Conservation (phyloP, 129 eudicot genomes). For the Lonicera japonica region DNA sequence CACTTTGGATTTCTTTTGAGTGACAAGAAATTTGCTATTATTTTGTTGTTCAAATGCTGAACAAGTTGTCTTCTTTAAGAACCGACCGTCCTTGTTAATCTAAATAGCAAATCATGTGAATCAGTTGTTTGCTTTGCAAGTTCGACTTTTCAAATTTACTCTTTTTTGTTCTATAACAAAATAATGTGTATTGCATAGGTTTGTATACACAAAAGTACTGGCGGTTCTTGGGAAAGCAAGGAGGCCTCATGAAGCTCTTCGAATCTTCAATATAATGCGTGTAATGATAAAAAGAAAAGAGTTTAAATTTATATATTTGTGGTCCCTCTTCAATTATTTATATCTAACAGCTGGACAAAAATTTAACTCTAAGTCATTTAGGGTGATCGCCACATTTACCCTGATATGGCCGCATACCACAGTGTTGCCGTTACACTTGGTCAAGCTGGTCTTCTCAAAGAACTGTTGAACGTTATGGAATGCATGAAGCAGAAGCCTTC, state of each 20-base stretch:
- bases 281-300: slow-evolving; percentile 40
- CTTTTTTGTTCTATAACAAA: not conserved
- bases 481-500: slow-evolving; percentile 75
- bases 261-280: slow-evolving; percentile 68
- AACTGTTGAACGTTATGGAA: slow-evolving; percentile 62
- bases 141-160: too few relatives aligned
- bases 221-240: slow-evolving; percentile 78
- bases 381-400: slow-evolving; percentile 80
- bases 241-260: slow-evolving; percentile 77
- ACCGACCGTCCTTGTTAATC: too few relatives aligned
- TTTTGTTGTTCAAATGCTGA: too few relatives aligned
- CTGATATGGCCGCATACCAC: slow-evolving; percentile 98
- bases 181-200: slow-evolving; percentile 34
- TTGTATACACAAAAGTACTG: slow-evolving; percentile 86
- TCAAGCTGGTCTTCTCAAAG: slow-evolving; percentile 87
- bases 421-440: slow-evolving; percentile 83
- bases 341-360: not conserved
- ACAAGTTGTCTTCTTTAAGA: too few relatives aligned
- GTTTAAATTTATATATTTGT: not conserved
- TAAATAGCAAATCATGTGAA: too few relatives aligned
- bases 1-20: too few relatives aligned
- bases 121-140: too few relatives aligned
- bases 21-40: too few relatives aligned
- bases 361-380: slow-evolving; percentile 27
- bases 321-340: slow-evolving; percentile 4